These are phyloP conservation scores for Aspergillus diversus DNA, from an alignment of 495 filamentous ascomycete genomes.

Conservation along the genomic window DNA sequence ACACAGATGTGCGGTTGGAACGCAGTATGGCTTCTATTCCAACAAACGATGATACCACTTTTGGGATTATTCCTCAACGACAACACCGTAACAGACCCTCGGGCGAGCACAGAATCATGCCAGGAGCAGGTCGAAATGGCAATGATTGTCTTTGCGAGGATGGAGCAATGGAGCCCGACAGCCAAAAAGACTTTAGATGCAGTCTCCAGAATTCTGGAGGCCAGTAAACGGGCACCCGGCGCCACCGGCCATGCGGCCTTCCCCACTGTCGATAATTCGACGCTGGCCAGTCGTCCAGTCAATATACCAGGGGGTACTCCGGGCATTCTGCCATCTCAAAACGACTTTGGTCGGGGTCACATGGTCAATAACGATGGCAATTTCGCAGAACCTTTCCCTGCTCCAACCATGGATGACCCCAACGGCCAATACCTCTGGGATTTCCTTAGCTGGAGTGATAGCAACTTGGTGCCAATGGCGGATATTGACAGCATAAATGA, in stretches of 20 bases:
- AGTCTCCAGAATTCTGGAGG: conserved; percentile 70
- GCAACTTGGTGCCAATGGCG: conserved; percentile 40
- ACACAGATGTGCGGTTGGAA: conserved; percentile 83
- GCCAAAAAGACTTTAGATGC: conserved; percentile 71
- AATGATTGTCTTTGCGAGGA: conserved; percentile 66
- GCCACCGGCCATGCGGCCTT: conserved; percentile 20
- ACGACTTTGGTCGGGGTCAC: conserved; percentile 25
- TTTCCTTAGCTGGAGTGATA: conserved; percentile 49
- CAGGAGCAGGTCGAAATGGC: conserved; percentile 67
- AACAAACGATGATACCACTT: conserved; percentile 77
- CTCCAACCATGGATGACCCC: conserved; percentile 38
- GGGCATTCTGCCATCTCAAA: conserved; percentile 21
- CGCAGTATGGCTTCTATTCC: conserved; percentile 82
- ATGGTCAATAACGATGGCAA: conserved; percentile 31
- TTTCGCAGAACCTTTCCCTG: conserved; percentile 32
- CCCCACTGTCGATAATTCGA: conserved; percentile 21
- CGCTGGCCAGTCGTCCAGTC: conserved; percentile 24
- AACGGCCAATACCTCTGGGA: conserved; percentile 47
- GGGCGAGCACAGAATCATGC: conserved; percentile 53
- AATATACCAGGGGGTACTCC: conserved; percentile 15
- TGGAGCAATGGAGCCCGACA: conserved; percentile 71
- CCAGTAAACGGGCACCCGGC: conserved; percentile 44
- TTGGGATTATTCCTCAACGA: conserved; percentile 71
- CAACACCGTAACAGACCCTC: conserved; percentile 54
- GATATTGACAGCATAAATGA: conserved; percentile 37